Conservation (phyloP, 257 asterid species). For the Anisodus acutangulus region DNA sequence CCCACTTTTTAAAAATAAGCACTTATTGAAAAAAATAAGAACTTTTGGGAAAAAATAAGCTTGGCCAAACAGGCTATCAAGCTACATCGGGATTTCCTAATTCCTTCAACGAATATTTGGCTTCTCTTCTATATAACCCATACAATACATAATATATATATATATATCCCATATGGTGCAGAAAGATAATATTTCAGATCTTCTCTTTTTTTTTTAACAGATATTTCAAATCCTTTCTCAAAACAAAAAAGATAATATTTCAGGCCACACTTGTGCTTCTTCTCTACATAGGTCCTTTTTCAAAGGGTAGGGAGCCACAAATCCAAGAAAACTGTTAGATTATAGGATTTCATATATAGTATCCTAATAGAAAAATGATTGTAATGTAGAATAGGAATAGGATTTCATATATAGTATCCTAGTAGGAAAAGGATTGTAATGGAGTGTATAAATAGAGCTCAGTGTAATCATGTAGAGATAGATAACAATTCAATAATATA, state of each 20-base stretch:
- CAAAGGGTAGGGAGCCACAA: constrained; percentile 11
- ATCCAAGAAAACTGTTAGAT: not conserved
- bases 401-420: no score
- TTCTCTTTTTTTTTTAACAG: not conserved
- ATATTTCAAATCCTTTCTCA: not conserved
- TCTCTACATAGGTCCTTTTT: not conserved
- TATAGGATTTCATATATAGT: no score
- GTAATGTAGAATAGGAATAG: no score
- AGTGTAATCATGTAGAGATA: no score
- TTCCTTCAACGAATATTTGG: not conserved
- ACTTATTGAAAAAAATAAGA: no score
- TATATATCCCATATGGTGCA: constrained; percentile 6
- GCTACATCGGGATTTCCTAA: not conserved
- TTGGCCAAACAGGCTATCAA: no score
- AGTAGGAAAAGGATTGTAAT: no score
- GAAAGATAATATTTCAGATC: not conserved
- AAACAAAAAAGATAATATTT: not conserved
- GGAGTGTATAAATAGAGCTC: no score
- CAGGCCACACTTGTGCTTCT: not conserved
- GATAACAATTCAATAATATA: no score
- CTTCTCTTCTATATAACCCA: constrained; percentile 12
- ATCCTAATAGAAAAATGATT: no score
- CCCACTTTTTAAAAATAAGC: no score
- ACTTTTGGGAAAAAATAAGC: no score
- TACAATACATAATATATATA: constrained; percentile 12